Base-by-base conservation (phyloP, 1,284 basidiomycete species). In the Lignosus rhinocerotis region DNA sequence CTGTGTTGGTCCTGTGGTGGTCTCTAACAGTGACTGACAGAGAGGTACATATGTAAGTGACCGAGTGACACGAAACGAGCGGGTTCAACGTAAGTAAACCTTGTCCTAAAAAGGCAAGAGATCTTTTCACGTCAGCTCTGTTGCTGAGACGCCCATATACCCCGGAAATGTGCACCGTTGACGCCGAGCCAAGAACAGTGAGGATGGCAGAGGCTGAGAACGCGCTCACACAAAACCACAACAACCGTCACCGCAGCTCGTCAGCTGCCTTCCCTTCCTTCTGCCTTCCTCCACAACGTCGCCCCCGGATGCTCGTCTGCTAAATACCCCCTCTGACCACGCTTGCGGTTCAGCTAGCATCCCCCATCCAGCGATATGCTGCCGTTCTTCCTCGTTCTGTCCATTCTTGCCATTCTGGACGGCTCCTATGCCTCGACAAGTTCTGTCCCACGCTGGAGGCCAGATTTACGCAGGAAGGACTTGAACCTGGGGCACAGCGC, bases 381-480 rank as follows among this genome's bases (percentile, higher is more conserved):
- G 41, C 60, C 61, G 48, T 31, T 53, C 21, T 49, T 61, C 44
- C 56, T 66, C 45, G 39, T 59, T 17, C 58, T 63, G 55, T 51
- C 58, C 44, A 42, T 66, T 39, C 56, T 67, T 42, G 66, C 59
- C 41, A 43, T 66, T 44, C 56, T 71, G 53, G 56, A 67, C 55
- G 63, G 53, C 32, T 46, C 55, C 52, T 51, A 33, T 31, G 34
- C 52, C 41, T 48, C 36, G 16, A 19, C 47, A 25, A 25, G 25
- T 43, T 41, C 59, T 33, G 36, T 36, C 36, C 63, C 64, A 21
- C 55, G 60, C 44, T 64, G 63, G 63, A 47, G 63, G 54, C 63
- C 63, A n/a, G 60, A 64, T 49, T 53, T 64, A 34, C 63, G 63
- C 42, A 60, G 50, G 51, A 54, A 58, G 25, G 52, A 45, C 21